Conservation (phyloP, 768 basidiomycete genomes). For the Leccinum incarnatum region DNA sequence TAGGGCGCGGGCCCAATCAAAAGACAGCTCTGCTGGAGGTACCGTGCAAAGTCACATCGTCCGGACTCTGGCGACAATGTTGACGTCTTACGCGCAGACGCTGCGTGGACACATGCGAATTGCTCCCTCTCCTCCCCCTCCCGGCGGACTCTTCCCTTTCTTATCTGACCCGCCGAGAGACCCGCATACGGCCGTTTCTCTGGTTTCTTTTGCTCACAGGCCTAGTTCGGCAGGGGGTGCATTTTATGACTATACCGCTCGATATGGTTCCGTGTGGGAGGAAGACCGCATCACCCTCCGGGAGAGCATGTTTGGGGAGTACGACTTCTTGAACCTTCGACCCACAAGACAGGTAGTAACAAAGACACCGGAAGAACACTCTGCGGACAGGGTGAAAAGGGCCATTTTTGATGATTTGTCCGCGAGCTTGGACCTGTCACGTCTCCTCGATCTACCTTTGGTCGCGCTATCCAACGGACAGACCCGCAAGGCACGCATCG, state of each 20-base stretch:
- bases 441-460: conserved; percentile 77
- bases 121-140: conserved; percentile 55
- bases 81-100: conserved; percentile 40
- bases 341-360: conserved; percentile 17
- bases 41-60: neutral
- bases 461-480: conserved; percentile 91
- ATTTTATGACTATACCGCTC: conserved; percentile 91
- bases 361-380: conserved; percentile 24
- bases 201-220: conserved; percentile 70
- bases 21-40: conserved; percentile 64
- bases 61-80: neutral
- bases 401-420: conserved; percentile 52
- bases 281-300: conserved; percentile 78
- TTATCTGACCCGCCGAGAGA: conserved; percentile 45
- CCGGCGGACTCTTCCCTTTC: conserved; percentile 77
- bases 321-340: conserved; percentile 34
- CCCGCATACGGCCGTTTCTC: conserved; percentile 46
- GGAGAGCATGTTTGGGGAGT: conserved; percentile 63
- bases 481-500: conserved; percentile 80
- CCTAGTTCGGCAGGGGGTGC: conserved; percentile 56
- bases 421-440: conserved; percentile 51
- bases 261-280: conserved; percentile 86
- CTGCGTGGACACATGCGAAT: conserved; percentile 72
- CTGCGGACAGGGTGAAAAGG: conserved; percentile 27
- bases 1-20: conserved; percentile 62